These are phyloP conservation scores for Xylariaceae sp. DNA, from an alignment of 2,329 filamentous ascomycete species.

Conservation along the genomic window DNA sequence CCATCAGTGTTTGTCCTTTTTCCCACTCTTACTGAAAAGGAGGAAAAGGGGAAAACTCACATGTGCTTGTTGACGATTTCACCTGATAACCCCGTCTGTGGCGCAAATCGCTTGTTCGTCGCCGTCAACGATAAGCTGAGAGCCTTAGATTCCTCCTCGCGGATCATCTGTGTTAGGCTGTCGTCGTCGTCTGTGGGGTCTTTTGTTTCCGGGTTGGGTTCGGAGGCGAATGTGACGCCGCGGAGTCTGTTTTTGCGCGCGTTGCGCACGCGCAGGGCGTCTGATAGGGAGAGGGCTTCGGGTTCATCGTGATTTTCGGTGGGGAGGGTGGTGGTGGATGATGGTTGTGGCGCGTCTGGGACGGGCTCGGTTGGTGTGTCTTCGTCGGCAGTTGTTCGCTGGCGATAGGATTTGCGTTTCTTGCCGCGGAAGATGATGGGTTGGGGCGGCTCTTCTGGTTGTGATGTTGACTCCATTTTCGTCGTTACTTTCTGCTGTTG, in stretches of 20 bases:
- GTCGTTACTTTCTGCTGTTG: neutral
- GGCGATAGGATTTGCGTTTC: slow-evolving; percentile 56
- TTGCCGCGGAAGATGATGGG: slow-evolving; percentile 53
- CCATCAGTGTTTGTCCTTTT: slow-evolving; percentile 52
- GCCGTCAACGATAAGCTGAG: slow-evolving; percentile 29
- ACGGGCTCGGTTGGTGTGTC: slow-evolving; percentile 5
- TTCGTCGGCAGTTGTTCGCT: slow-evolving; percentile 40
- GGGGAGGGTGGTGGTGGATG: neutral
- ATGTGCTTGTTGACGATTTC: slow-evolving; percentile 70
- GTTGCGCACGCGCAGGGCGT: slow-evolving; percentile 50
- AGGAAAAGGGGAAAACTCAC: slow-evolving; percentile 48
- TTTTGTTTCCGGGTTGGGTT: slow-evolving; percentile 22
- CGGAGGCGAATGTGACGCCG: slow-evolving; percentile 52
- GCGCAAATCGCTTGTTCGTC: slow-evolving; percentile 56
- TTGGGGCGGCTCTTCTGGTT: slow-evolving; percentile 23
- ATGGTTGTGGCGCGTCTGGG: slow-evolving; percentile 5
- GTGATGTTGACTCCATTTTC: slow-evolving; percentile 16
- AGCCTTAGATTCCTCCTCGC: slow-evolving; percentile 32
- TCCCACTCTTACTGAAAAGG: neutral
- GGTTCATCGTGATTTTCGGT: slow-evolving; percentile 18
- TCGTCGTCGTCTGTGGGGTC: slow-evolving; percentile 25
- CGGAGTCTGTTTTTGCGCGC: slow-evolving; percentile 44
- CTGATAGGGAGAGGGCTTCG: slow-evolving; percentile 41
- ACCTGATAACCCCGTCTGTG: slow-evolving; percentile 63
- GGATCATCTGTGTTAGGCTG: slow-evolving; percentile 36